Evolutionary conservation across 1,139 yeast species (phyloP).

Genomic region (Yamadazyma friedrichii): DNA sequence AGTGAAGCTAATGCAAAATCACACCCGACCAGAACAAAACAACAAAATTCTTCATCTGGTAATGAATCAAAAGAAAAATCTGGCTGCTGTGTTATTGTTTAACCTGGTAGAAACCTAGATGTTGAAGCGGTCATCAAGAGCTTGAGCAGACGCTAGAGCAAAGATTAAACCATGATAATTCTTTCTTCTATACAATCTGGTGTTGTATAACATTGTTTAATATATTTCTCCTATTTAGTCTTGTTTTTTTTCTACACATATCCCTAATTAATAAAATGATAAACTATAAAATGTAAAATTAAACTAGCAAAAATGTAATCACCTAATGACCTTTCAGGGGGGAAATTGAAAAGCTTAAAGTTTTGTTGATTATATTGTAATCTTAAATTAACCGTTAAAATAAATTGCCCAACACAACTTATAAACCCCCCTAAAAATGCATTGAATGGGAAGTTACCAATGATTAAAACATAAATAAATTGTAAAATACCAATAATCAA

Average conservation of each 20-base stretch:
- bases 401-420: constrained; percentile 94
- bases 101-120: constrained; percentile 10
- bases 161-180: not conserved
- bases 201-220: constrained; percentile 11
- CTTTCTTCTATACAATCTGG: constrained; percentile 12
- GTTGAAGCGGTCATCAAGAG: too few species aligned
- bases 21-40: constrained; percentile 15
- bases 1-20: constrained; percentile 3
- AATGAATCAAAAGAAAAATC: constrained; percentile 35
- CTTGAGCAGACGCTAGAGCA: too few species aligned
- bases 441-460: constrained; percentile 94
- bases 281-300: constrained; percentile 82
- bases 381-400: constrained; percentile 75
- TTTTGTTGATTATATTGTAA: constrained; percentile 51
- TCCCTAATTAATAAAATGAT: constrained; percentile 80
- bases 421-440: constrained; percentile 94
- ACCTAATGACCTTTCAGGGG: constrained; percentile 83
- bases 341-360: constrained; percentile 27
- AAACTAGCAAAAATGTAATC: constrained; percentile 88
- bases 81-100: constrained; percentile 49
- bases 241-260: not conserved
- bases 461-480: constrained; percentile 68
- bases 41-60: constrained; percentile 14
- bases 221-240: constrained; percentile 4
- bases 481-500: constrained; percentile 76